Evolutionary conservation across 139 green algal genomes (phyloP), one percentile per base, ranked within the genome.

Genomic region (Chlorella ohadii): DNA sequence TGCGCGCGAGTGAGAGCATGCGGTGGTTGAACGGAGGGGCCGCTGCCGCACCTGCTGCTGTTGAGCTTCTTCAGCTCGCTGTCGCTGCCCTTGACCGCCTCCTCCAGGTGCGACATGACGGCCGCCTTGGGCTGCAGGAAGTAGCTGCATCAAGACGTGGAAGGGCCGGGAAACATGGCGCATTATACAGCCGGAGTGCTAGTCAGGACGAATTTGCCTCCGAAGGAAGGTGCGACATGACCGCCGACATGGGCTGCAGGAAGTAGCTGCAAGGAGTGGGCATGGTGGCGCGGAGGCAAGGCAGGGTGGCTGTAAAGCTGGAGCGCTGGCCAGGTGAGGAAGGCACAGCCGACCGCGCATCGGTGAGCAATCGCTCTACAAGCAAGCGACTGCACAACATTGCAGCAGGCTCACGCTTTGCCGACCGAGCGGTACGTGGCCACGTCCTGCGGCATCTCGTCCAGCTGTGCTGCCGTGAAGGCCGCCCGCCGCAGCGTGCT

Each of bases 391-490:
- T 1, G 59, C 20, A 31, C 59, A 31, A 31, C 20, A 66, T n/a
- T 66, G 20, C 63, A 68, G 25, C 64, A 38, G 33, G 68, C 83
- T 84, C 65, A 90, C 77, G 87, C 87, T n/a, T 86, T 88, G 44
- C 87, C 87, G 17, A 91, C 74, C 11, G 64, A 41, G 25, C 44
- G 36, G 64, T 91, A 88, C 2, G 74, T 85, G 31, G 22, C 13
- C 15, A 67, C 65, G 44, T 61, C 55, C 17, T 85, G 79, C 12
- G 79, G 79, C 34, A 88, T 23, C n/a, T 80, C 73, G 23, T 91
- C 84, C 66, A 91, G 72, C 75, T 91, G 83, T 4, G 87, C 65
- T 17, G 83, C 84, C 1, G 87, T 91, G 71, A 88, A 84, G 15
- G 87, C 87, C 44, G 87, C 87, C 20, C 87, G 79, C 17, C 87